Conservation (phyloP, 163 green algal species). For the Chloroidium sp. region DNA sequence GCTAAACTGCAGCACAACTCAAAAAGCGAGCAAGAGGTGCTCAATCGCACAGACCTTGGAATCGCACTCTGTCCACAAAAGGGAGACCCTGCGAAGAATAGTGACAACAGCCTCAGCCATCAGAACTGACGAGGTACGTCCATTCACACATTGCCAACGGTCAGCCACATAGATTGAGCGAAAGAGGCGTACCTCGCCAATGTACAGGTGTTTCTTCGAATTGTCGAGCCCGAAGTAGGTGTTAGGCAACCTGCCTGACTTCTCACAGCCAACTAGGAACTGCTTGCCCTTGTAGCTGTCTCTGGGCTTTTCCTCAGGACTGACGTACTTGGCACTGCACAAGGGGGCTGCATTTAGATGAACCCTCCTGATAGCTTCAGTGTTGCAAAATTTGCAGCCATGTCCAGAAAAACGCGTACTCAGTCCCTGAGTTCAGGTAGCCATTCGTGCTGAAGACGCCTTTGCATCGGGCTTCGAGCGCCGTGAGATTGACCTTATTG, state of each 20-base stretch:
- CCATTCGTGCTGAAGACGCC: slow-evolving; percentile 45
- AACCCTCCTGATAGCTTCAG: no score
- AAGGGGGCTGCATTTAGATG: neutral
- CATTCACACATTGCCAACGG: no score
- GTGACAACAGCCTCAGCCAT: no score
- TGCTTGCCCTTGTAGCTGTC: slow-evolving; percentile 61
- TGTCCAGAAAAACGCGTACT: no score
- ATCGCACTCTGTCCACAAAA: slow-evolving; percentile 47
- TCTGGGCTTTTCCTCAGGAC: slow-evolving; percentile 7
- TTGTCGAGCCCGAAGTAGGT: slow-evolving; percentile 45
- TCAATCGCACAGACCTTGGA: no score
- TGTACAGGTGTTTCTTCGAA: slow-evolving; percentile 69
- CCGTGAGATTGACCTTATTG: slow-evolving; percentile 46
- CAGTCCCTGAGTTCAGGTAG: no score
- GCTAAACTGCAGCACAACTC: no score
- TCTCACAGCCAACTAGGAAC: slow-evolving; percentile 43
- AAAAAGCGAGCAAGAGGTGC: no score
- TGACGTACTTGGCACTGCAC: neutral
- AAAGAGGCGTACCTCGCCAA: slow-evolving; percentile 38
- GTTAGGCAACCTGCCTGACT: slow-evolving; percentile 47
- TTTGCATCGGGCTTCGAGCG: slow-evolving; percentile 53
- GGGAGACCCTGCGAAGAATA: slow-evolving; percentile 40
- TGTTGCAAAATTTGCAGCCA: no score
- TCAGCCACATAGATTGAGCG: no score
- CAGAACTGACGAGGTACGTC: no score